Base-by-base conservation (phyloP, 1,139 yeast genomes). In the Candida sojae region DNA sequence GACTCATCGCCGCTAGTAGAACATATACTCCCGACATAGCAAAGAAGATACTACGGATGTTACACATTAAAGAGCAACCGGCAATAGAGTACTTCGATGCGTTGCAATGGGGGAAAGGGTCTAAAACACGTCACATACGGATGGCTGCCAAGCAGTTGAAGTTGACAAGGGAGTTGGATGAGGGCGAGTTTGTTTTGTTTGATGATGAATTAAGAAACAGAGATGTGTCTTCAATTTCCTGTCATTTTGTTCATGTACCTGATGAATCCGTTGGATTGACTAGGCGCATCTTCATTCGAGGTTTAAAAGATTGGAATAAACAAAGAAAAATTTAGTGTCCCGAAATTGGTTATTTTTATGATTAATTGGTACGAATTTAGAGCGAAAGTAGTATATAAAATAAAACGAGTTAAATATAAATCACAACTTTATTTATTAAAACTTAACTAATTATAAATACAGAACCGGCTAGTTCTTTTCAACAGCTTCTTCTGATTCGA, bases 131-230 rank as follows among this genome's bases (percentile, higher is more conserved):
- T 35, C 95, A 87, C 61, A 81, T 87, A 45, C 61, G 64, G 30
- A 70, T 70, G 43, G 77, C 81, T 0, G 75, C 77, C 2, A 64
- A 71, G 46, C 75, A 70, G 36, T 67, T 82, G 5, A 58, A 61
- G 1, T 47, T 72, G 46, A 60, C 61, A 32, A 44, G 59, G n/a
- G 82, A 77, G n/a, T 67, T 84, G 13, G 66, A 62, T 3, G 68
- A 63, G 44, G 71, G 78, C 1, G 77, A 82, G 32, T 80, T 84
- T 72, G 71, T 86, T 10, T 72, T 87, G 45, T 87, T 77, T 58
- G 93, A 86, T 60, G 93, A 86, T 60, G 93, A 86, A 61, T 53
- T 61, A 49, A 70, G 93, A 52, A 86, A 86, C 57, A 71, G 69
- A 51, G 93, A 86, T 55, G 92, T 86, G 4, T 80, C 79, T 55